Conservation (phyloP, 495 filamentous ascomycete species). For the Margaritispora aquatica region DNA sequence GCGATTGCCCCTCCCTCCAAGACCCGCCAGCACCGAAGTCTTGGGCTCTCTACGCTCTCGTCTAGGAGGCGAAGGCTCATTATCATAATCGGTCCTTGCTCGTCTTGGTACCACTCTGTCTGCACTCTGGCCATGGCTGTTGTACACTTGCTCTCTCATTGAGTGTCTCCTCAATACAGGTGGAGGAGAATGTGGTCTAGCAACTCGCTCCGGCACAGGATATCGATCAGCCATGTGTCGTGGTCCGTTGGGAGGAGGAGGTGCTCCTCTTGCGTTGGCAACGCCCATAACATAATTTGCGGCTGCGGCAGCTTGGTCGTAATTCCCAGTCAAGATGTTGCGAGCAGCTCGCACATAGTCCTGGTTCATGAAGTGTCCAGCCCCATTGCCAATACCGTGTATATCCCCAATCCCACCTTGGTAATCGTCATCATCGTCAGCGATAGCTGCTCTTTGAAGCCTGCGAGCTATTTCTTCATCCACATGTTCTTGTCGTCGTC, state of each 20-base stretch:
- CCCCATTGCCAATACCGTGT: constrained; percentile 33
- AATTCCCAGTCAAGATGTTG: constrained; percentile 16
- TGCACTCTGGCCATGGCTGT: constrained; percentile 7
- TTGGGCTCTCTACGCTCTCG: constrained; percentile 4
- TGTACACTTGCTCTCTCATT: constrained; percentile 17
- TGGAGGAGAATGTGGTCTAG: constrained; percentile 10
- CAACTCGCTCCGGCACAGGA: constrained; percentile 2
- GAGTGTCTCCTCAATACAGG: constrained; percentile 19
- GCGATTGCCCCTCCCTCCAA: constrained; percentile 12
- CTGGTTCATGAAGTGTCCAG: constrained; percentile 39
- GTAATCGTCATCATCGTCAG: constrained; percentile 33
- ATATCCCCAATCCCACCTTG: constrained; percentile 28
- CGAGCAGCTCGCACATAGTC: constrained; percentile 32
- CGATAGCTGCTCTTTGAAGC: constrained; percentile 42
- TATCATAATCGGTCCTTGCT: constrained; percentile 16
- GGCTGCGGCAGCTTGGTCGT: constrained; percentile 20
- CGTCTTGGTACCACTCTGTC: constrained; percentile 20
- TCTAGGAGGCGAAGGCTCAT: constrained; percentile 18
- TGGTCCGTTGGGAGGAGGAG: constrained; percentile 6
- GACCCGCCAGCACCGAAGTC: constrained; percentile 19
- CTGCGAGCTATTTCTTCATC: constrained; percentile 52
- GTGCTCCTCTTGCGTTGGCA: constrained; percentile 14
- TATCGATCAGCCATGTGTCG: constrained; percentile 14
- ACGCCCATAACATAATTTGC: constrained; percentile 24
- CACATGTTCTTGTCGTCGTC: constrained; percentile 44